These are phyloP conservation scores for Magnaporthales sp. DNA, from an alignment of 2,329 filamentous ascomycete genomes.

Conservation along the genomic window DNA sequence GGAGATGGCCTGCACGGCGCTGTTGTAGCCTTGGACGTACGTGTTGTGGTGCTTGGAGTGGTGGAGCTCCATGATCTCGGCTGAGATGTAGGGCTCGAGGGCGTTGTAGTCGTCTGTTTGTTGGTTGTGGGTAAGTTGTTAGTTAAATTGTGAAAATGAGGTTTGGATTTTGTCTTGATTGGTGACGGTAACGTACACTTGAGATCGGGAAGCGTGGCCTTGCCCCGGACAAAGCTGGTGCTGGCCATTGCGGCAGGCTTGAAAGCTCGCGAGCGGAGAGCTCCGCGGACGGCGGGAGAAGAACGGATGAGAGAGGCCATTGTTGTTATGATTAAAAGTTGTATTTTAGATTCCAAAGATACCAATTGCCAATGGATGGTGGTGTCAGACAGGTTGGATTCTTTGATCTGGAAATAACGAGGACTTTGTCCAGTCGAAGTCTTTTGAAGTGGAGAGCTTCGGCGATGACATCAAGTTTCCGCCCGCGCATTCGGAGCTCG, in stretches of 20 bases:
- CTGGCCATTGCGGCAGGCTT: slow-evolving; percentile 57
- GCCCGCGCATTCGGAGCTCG: background rate
- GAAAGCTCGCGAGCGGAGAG: slow-evolving; percentile 58
- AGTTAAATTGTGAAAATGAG: background rate
- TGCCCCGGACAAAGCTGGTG: slow-evolving; percentile 72
- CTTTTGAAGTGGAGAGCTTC: background rate
- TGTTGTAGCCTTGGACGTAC: slow-evolving; percentile 70
- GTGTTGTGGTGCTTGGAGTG: slow-evolving; percentile 73
- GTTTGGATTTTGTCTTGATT: background rate
- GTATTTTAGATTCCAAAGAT: too few species aligned
- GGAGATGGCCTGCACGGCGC: slow-evolving; percentile 50
- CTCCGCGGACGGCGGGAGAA: slow-evolving; percentile 57
- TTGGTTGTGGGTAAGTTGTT: background rate
- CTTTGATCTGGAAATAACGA: background rate
- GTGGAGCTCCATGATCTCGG: slow-evolving; percentile 74
- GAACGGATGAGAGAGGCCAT: slow-evolving; percentile 77
- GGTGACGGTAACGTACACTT: slow-evolving; percentile 29
- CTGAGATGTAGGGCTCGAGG: slow-evolving; percentile 75
- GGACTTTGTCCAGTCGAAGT: background rate
- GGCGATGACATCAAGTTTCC: slow-evolving; percentile 7
- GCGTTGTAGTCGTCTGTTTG: slow-evolving; percentile 84
- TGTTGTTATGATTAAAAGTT: slow-evolving; percentile 5
- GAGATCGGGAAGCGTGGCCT: slow-evolving; percentile 92
- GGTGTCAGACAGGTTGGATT: too few species aligned
- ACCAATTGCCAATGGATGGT: too few species aligned